Evolutionary conservation across 2,329 filamentous ascomycete genomes (phyloP), one percentile per base, ranked within the genome.

Genomic region (Triangularia verruculosa): DNA sequence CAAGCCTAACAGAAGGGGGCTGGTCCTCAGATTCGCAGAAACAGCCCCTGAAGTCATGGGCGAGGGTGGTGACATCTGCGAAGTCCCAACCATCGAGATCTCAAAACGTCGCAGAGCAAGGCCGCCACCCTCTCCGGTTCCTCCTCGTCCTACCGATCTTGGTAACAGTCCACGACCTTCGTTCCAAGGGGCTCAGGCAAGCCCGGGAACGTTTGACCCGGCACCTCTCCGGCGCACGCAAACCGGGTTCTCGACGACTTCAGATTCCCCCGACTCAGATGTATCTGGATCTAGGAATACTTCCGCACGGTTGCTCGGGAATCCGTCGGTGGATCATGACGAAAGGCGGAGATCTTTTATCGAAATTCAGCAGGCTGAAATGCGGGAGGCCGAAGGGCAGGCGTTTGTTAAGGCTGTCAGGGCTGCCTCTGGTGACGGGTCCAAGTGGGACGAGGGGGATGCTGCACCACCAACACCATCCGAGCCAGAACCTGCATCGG

Each of bases 11-110:
- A 86, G 83, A 72, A 91, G 91, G 75, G 89, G 89, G 9, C 79
- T 95, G 66, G 80, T 80, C 4, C 93, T 97, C 34, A 86, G 82
- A 62, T 97, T 97, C 71, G 84, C 83, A 59, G 86, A 91, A 69
- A 83, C 83, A 9, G 81, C 83, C 61, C 93, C 93, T 6, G 89
- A 92, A 55, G 77, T 97, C 66, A 97, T 98, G 72, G 94, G 94
- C 55, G 89, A 94, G 75, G 94, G 94, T 63, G 94, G 94, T 32
- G 94, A 97, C 72, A 93, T 97, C 75, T 89, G 90, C 61, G 87
- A 91, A 61, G 79, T 84, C 8, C 90, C 91, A 1, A 85, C 88
- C 1, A 80, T 86, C 20, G 90, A 95, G 72, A 89, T 97, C 61
- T 88, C 86, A 4, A 82, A 80, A 73, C 80, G 78, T 66, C 88